phyloP scores from a whole-genome alignment of 331 rosid species.

The Quercus tomentella region DNA sequence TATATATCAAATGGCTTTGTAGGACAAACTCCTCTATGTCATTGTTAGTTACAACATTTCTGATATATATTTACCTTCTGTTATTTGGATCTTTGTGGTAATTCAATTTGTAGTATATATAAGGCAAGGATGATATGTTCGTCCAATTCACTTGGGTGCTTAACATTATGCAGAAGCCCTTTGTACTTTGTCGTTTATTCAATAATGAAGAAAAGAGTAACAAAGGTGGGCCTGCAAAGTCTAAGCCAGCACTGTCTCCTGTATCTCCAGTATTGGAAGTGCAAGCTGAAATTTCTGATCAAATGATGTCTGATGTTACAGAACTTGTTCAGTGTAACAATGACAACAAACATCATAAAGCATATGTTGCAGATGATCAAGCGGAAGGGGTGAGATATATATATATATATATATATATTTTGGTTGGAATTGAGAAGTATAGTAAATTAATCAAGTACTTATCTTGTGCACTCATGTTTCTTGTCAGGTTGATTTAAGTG shows the following conservation, averaged over 20 bases:
- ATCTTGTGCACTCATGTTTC: neutral
- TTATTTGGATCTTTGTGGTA: too few relatives aligned
- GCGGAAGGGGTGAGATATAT: too few relatives aligned
- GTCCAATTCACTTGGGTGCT: conserved; percentile 14
- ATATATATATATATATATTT: too few relatives aligned
- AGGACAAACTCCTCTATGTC: too few relatives aligned
- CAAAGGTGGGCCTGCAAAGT: too few relatives aligned
- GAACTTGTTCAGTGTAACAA: too few relatives aligned
- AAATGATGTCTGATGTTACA: conserved; percentile 5
- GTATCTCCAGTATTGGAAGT: conserved; percentile 40
- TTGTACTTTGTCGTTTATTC: conserved; percentile 69
- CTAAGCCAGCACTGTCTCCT: conserved; percentile 2
- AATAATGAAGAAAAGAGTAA: conserved; percentile 16
- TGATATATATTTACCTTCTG: too few relatives aligned
- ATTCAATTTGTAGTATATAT: too few relatives aligned
- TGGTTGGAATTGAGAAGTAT: neutral
- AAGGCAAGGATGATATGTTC: neutral
- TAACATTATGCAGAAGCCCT: conserved; percentile 54
- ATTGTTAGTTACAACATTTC: too few relatives aligned
- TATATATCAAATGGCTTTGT: too few relatives aligned
- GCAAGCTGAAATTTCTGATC: conserved; percentile 29
- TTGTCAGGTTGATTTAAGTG: conserved; percentile 25
- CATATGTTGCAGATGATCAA: too few relatives aligned
- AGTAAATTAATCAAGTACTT: neutral
- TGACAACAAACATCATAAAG: too few relatives aligned